Percentiles rank a stretch among this genome's conserved stretches.
These are phyloP conservation scores for Hyaloscypha hepaticicola DNA, from an alignment of 495 filamentous ascomycete genomes.

Conservation along the genomic window DNA sequence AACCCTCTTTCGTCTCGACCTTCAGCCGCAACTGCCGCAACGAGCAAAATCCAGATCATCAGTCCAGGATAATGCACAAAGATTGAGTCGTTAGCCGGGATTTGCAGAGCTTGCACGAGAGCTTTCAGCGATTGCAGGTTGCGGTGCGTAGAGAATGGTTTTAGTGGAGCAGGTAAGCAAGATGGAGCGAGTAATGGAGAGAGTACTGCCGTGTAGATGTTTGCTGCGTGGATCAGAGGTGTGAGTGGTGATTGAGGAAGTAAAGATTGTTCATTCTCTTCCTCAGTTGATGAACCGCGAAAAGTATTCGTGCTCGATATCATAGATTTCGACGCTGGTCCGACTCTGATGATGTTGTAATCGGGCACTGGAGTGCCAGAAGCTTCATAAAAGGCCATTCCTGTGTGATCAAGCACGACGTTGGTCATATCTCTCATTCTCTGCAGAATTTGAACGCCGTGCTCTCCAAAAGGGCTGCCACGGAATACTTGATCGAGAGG, in stretches of 20 bases:
- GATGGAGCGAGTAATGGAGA: neutral
- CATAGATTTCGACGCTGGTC: neutral
- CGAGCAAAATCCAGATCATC: constrained; percentile 6
- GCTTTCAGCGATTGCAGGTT: neutral
- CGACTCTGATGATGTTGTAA: neutral
- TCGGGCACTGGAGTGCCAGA: neutral
- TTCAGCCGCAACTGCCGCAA: neutral
- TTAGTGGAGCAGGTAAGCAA: neutral
- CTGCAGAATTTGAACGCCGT: neutral
- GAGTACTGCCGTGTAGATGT: neutral
- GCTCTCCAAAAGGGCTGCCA: neutral
- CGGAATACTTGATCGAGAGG: neutral
- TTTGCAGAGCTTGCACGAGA: neutral
- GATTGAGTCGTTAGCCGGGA: neutral
- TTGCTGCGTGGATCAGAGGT: neutral
- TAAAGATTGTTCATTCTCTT: neutral
- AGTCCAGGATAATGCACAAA: constrained; percentile 6
- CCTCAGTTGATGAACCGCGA: neutral
- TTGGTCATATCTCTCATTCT: neutral
- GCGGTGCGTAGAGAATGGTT: neutral
- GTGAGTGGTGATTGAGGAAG: neutral
- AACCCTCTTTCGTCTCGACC: neutral
- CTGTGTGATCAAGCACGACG: neutral
- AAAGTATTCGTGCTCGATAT: neutral
- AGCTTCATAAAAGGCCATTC: neutral